phyloP scores from a whole-genome alignment of 805 yeast species.

The Hagleromyces aurorensis region DNA sequence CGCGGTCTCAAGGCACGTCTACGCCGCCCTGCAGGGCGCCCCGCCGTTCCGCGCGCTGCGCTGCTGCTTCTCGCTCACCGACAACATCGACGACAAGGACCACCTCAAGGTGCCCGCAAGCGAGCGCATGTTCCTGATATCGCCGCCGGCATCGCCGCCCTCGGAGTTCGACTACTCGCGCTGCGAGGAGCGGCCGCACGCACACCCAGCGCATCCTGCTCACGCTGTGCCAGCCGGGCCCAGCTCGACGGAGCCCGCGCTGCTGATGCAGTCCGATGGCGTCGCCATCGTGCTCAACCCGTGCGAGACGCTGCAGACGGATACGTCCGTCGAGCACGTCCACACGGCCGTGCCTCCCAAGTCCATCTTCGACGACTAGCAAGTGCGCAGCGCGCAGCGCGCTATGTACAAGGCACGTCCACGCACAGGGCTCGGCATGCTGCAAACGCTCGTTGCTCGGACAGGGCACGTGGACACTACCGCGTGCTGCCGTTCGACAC shows the following conservation, averaged over 20 bases:
- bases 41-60: slow-evolving; percentile 3
- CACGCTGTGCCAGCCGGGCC: slow-evolving; percentile 13
- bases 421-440: neutral
- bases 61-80: slow-evolving; percentile 12
- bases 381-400: slow-evolving; percentile 4
- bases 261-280: slow-evolving; percentile 1
- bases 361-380: slow-evolving; percentile 32
- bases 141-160: slow-evolving; percentile 39
- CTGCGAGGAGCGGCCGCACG: slow-evolving; percentile 30
- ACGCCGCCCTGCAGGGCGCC: slow-evolving; percentile 1
- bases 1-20: slow-evolving; percentile 2
- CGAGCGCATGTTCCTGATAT: slow-evolving; percentile 32
- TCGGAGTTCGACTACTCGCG: slow-evolving; percentile 34
- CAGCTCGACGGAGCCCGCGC: neutral
- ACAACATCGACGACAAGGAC: slow-evolving; percentile 6
- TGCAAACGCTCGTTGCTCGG: slow-evolving; percentile 2
- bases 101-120: slow-evolving; percentile 31
- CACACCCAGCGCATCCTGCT: slow-evolving; percentile 22
- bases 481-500: no score
- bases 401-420: neutral
- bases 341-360: slow-evolving; percentile 34
- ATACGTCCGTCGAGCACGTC: slow-evolving; percentile 10
- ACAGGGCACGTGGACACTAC: neutral
- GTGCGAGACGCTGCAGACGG: slow-evolving; percentile 6
- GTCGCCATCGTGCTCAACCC: slow-evolving; percentile 20